A percentile compares a stretch with the other conserved stretches of the same genome.
Conservation (phyloP, 2,329 filamentous ascomycete species). For the Calonectria pseudoturangicola region DNA sequence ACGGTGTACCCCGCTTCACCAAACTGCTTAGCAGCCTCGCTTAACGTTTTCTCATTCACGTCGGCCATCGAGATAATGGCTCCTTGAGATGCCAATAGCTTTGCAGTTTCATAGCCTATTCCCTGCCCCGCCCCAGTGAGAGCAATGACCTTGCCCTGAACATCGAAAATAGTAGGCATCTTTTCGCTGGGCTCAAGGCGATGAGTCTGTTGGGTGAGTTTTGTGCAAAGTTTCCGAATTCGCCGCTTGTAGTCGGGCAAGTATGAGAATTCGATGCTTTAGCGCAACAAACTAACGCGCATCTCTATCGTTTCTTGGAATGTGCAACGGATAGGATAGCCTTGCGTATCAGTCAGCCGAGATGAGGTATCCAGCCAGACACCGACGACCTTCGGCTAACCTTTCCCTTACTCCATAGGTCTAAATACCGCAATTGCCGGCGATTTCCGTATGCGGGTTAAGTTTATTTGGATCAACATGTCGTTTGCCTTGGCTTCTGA, state of each 20-base stretch:
- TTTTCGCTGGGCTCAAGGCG: background rate
- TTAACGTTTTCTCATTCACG: conserved; percentile 42
- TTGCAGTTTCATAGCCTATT: conserved; percentile 32
- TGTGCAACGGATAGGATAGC: background rate
- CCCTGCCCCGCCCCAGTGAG: conserved; percentile 28
- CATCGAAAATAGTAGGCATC: conserved; percentile 18
- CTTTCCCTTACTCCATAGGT: conserved; percentile 1
- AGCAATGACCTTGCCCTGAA: conserved; percentile 17
- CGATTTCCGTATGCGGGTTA: background rate
- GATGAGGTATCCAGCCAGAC: background rate
- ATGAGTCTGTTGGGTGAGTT: background rate
- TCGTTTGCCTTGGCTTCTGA: background rate
- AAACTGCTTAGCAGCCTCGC: background rate
- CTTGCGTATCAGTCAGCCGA: too few species aligned
- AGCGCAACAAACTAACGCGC: background rate
- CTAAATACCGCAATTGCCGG: background rate
- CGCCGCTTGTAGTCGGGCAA: too few species aligned
- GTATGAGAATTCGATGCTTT: background rate
- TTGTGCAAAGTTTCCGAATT: background rate
- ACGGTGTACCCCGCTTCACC: background rate
- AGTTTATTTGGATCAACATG: background rate
- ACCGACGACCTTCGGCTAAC: background rate
- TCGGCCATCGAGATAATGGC: conserved; percentile 45
- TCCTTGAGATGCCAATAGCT: conserved; percentile 11
- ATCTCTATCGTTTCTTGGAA: background rate